Evolutionary conservation across 345 rosid species (phyloP).

Genomic region (Brassica cretica): DNA sequence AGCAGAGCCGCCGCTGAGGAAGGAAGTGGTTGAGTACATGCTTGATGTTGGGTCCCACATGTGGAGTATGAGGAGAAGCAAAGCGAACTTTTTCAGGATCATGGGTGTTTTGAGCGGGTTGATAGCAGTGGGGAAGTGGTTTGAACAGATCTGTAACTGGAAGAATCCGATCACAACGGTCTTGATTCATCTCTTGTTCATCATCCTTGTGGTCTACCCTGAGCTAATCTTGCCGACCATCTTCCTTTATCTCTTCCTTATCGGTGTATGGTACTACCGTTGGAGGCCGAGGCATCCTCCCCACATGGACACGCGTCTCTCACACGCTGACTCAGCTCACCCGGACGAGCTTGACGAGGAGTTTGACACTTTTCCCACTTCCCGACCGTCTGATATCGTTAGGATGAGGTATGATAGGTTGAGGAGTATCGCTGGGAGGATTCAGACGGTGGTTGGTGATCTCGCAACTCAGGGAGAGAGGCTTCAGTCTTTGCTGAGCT

Average conservation of each 20-base stretch:
- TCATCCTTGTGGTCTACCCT: constrained; percentile 81
- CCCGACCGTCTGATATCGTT: constrained; percentile 67
- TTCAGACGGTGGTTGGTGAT: constrained; percentile 94
- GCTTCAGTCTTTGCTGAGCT: constrained; percentile 81
- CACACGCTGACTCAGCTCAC: constrained; percentile 79
- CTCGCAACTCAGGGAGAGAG: constrained; percentile 96
- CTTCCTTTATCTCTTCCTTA: constrained; percentile 85
- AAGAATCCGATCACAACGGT: constrained; percentile 84
- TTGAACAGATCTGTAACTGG: constrained; percentile 95
- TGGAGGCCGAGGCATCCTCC: constrained; percentile 97
- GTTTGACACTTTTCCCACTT: constrained; percentile 83
- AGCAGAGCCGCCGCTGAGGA: constrained; percentile 87
- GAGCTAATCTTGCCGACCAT: constrained; percentile 91
- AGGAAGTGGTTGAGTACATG: constrained; percentile 92
- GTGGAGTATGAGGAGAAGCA: constrained; percentile 99
- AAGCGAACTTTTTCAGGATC: constrained; percentile 90
- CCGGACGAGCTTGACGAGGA: constrained; percentile 94
- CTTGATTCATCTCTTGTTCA: constrained; percentile 78
- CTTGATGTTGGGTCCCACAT: constrained; percentile 92
- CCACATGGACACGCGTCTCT: constrained; percentile 93
- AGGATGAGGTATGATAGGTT: constrained; percentile 85
- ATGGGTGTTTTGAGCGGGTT: constrained; percentile 74
- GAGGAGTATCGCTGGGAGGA: constrained; percentile 88
- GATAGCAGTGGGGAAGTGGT: constrained; percentile 90
- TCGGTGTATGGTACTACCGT: constrained; percentile 90